These are phyloP conservation scores for Klebsormidium nitens DNA, from an alignment of 139 green algal genomes.

Conservation along the genomic window DNA sequence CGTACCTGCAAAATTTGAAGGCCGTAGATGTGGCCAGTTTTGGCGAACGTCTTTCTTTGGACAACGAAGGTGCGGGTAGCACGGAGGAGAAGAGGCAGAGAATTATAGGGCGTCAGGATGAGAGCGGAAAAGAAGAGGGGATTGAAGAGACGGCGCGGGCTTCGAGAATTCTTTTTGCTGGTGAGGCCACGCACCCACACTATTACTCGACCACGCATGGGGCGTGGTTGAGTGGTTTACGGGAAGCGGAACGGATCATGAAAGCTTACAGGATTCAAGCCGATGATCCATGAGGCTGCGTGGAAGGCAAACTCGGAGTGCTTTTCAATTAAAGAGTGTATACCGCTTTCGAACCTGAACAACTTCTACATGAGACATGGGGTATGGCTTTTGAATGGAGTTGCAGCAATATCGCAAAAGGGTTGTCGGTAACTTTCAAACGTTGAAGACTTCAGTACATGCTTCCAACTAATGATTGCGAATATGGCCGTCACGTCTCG, in stretches of 20 bases:
- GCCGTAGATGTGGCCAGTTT: not conserved
- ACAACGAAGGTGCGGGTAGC: not conserved
- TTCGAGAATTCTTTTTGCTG: conserved; percentile 39
- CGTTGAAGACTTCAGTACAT: too few relatives aligned
- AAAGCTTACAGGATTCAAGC: too few relatives aligned
- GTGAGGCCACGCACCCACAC: conserved; percentile 69
- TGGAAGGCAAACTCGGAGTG: too few relatives aligned
- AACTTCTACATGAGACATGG: too few relatives aligned
- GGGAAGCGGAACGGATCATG: conserved; percentile 49
- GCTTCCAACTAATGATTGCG: too few relatives aligned
- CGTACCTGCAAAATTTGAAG: not conserved
- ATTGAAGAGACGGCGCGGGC: not conserved
- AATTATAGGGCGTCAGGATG: not conserved
- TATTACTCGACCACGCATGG: conserved; percentile 96
- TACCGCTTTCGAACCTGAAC: too few relatives aligned
- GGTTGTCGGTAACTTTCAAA: too few relatives aligned
- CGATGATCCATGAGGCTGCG: too few relatives aligned
- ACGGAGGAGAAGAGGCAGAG: not conserved
- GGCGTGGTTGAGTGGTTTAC: conserved; percentile 69
- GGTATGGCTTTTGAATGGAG: too few relatives aligned
- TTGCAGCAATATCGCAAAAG: too few relatives aligned
- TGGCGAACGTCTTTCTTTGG: not conserved
- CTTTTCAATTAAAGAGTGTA: too few relatives aligned
- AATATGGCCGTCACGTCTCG: too few relatives aligned
- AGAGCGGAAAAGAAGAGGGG: not conserved